phyloP scores from a whole-genome alignment of 2,329 filamentous ascomycete genomes.

The Trichoderma atrobrunneum region DNA sequence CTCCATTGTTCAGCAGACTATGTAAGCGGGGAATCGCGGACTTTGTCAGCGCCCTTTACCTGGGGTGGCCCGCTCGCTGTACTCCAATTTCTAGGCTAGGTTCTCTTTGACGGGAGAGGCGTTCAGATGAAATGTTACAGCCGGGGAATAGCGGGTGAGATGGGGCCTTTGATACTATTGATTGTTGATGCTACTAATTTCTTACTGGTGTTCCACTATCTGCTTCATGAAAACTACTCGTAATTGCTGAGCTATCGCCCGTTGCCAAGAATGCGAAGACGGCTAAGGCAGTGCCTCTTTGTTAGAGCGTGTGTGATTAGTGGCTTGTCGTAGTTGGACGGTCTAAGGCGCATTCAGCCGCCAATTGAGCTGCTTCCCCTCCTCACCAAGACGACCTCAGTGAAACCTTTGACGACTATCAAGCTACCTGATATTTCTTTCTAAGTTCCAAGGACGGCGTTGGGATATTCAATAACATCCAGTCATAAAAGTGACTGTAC shows the following conservation, averaged over 20 bases:
- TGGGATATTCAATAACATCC: neutral
- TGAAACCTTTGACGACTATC: neutral
- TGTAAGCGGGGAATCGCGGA: neutral
- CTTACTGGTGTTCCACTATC: neutral
- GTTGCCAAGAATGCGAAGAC: neutral
- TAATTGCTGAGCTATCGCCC: neutral
- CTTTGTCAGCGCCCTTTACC: neutral
- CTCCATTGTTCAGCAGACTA: neutral
- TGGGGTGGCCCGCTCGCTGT: neutral
- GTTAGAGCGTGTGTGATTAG: neutral
- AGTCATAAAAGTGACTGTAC: neutral
- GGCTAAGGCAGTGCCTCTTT: neutral
- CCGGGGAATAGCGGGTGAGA: neutral
- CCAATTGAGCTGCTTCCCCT: neutral
- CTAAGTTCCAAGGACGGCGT: neutral
- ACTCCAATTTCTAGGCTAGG: neutral
- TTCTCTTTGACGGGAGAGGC: neutral
- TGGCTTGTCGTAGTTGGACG: neutral
- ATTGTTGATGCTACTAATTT: neutral
- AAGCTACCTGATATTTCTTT: neutral
- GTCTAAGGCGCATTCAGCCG: neutral
- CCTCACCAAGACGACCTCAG: neutral
- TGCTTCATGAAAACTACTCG: neutral
- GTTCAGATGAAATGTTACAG: neutral
- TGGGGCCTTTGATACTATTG: neutral